Conservation (phyloP, 1,284 basidiomycete species). For the Microbotryum scabiosae region DNA sequence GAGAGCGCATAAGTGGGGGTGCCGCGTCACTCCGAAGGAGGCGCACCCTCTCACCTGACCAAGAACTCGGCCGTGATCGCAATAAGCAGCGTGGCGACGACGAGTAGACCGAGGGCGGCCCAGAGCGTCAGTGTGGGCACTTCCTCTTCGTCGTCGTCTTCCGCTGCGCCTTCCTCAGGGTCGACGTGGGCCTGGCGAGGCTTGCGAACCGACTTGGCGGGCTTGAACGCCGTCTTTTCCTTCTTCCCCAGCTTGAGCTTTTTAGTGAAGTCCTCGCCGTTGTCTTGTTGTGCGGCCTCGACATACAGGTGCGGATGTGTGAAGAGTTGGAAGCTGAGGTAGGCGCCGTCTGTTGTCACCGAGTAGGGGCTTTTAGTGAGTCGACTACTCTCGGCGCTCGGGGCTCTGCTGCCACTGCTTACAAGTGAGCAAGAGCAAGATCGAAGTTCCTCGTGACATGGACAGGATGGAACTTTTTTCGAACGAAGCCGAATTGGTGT, state of each 20-base stretch:
- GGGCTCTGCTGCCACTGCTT: too few species aligned
- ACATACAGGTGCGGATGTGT: conserved; percentile 68
- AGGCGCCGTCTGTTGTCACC: conserved; percentile 52
- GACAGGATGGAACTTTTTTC: conserved; percentile 50
- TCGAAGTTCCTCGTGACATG: conserved; percentile 70
- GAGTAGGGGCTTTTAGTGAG: conserved; percentile 1
- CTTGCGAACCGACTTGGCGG: conserved; percentile 22
- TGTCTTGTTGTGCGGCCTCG: conserved; percentile 41
- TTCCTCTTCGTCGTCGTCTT: conserved; percentile 47
- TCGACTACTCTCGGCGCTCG: background rate
- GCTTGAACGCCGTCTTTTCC: conserved; percentile 18
- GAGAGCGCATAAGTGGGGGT: background rate
- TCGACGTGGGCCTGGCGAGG: conserved; percentile 15
- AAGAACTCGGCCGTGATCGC: conserved; percentile 48
- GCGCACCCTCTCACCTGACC: background rate
- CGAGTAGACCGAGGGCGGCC: conserved; percentile 51
- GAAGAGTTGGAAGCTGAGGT: conserved; percentile 73
- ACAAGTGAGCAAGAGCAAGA: conserved; percentile 61
- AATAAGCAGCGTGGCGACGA: conserved; percentile 57
- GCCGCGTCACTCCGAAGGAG: background rate
- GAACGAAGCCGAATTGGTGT: conserved; percentile 40
- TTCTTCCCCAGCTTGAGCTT: conserved; percentile 19
- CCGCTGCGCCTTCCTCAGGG: conserved; percentile 33
- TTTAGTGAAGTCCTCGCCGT: conserved; percentile 12
- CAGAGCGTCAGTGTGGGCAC: conserved; percentile 51